Percentiles rank a stretch among this genome's conserved stretches.
phyloP scores from a whole-genome alignment of 2,329 filamentous ascomycete genomes.

The Plenodomus lindquistii region DNA sequence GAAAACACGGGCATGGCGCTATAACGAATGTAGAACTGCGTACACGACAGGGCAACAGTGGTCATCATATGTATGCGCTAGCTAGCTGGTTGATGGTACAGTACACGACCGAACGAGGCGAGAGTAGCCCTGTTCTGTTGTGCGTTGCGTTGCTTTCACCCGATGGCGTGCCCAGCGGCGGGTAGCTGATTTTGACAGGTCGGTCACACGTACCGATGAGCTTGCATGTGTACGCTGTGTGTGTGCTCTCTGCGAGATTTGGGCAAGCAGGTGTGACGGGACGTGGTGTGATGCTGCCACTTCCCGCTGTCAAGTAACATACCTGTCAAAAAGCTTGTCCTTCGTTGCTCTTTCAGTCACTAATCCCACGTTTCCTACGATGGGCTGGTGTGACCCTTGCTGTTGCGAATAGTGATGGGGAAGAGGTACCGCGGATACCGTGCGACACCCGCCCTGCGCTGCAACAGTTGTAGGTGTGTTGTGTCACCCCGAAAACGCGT shows the following conservation, averaged over 20 bases:
- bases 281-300: conserved; percentile 33
- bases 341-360: conserved; percentile 28
- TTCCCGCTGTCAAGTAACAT: conserved; percentile 38
- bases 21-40: conserved; percentile 20
- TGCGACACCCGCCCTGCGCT: conserved; percentile 37
- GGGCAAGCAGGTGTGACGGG: conserved; percentile 16
- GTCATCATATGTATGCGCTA: conserved; percentile 25
- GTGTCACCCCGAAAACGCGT: conserved; percentile 33
- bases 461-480: conserved; percentile 32
- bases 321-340: conserved; percentile 39
- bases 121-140: conserved; percentile 12
- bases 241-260: conserved; percentile 5
- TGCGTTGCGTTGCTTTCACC: too few species aligned
- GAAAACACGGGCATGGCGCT: conserved; percentile 34
- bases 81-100: conserved; percentile 27
- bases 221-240: conserved; percentile 10
- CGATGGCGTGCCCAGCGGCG: conserved; percentile 21
- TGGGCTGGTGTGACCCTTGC: conserved; percentile 19
- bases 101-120: conserved; percentile 24
- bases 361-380: conserved; percentile 33
- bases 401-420: conserved; percentile 23
- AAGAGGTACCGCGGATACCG: conserved; percentile 23
- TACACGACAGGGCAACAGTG: conserved; percentile 19
- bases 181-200: conserved; percentile 35
- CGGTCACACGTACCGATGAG: conserved; percentile 28